Evolutionary conservation across 371 early-diverging fungal species (phyloP).

Genomic region (Syncephalastrum monosporum): DNA sequence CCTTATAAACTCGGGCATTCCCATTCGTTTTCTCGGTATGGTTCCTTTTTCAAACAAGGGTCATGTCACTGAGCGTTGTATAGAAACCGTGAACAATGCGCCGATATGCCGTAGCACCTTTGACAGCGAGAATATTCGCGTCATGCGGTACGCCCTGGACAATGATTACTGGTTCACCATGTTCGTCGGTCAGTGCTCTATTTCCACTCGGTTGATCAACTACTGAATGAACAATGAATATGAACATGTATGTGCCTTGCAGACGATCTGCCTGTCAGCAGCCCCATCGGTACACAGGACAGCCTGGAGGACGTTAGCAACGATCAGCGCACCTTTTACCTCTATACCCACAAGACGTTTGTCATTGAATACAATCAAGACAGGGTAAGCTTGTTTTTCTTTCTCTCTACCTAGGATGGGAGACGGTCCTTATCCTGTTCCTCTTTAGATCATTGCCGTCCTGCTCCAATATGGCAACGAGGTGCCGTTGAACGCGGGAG

Average conservation of each 20-base stretch:
- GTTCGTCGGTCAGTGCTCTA: slow-evolving; percentile 55
- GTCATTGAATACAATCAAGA: slow-evolving; percentile 62
- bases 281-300: slow-evolving; percentile 35
- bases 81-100: slow-evolving; percentile 23
- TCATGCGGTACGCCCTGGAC: slow-evolving; percentile 63
- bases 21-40: slow-evolving; percentile 58
- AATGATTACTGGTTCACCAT: slow-evolving; percentile 74
- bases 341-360: slow-evolving; percentile 68
- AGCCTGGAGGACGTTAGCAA: slow-evolving; percentile 10
- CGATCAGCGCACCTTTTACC: slow-evolving; percentile 28
- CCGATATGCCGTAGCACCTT: slow-evolving; percentile 49
- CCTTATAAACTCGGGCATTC: slow-evolving; percentile 71
- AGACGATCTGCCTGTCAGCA: slow-evolving; percentile 64
- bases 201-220: no score
- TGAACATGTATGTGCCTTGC: neutral
- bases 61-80: neutral
- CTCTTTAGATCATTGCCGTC: slow-evolving; percentile 54
- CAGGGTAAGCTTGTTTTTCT: slow-evolving; percentile 21
- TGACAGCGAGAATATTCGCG: slow-evolving; percentile 42
- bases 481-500: slow-evolving; percentile 26
- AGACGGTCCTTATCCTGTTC: neutral
- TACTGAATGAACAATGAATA: no score
- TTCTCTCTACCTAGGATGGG: neutral
- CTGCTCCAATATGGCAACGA: slow-evolving; percentile 38
- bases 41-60: neutral